Evolutionary conservation across 2,329 filamentous ascomycete species (phyloP), one percentile per base, ranked within the genome.

Genomic region (Ustulina deusta): DNA sequence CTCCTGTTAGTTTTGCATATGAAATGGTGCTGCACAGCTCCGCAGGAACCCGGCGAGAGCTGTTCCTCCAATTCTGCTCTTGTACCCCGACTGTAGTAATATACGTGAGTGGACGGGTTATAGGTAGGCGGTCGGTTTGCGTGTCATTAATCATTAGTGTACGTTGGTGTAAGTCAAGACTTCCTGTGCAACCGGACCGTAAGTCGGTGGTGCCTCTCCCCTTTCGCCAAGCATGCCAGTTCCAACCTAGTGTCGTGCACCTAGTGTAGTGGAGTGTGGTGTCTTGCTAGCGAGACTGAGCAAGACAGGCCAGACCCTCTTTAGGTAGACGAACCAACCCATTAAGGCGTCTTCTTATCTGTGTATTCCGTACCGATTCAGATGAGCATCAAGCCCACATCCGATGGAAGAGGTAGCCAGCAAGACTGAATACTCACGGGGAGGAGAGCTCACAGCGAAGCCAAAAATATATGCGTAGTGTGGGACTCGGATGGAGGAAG

Each of bases 81-180:
- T 13, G 10, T 13, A 5, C 20, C 44, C 25, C 10, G 13, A 48
- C 10, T 27, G 5, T 11, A 6, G 22, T 10, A 6, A 3, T 15
- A 51, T 49, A 7, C 22, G 42, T 46, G 20, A 20, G 25, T 29
- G 15, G 22, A 22, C 10, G 51, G 10, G 5, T 38, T 22, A 38
- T 36, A 32, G 27, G 25, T 55, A 15, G 27, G 20, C 29, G 22
- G 56, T 25, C 49, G 10, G 40, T 51, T 63, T 60, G 55, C 34
- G 34, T 64, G 42, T 54, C 51, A 64, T n/a, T n/a, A n/a, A n/a
- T n/a, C n/a, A n/a, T n/a, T n/a, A n/a, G n/a, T n/a, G n/a, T n/a
- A n/a, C n/a, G n/a, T n/a, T n/a, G n/a, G n/a, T n/a, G n/a, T 57
- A 61, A 63, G 51, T 69, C 61, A 61, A 67, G 51, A 54, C 59